These are phyloP conservation scores for Tulasnella sp. DNA, from an alignment of 768 basidiomycete genomes.

Conservation along the genomic window DNA sequence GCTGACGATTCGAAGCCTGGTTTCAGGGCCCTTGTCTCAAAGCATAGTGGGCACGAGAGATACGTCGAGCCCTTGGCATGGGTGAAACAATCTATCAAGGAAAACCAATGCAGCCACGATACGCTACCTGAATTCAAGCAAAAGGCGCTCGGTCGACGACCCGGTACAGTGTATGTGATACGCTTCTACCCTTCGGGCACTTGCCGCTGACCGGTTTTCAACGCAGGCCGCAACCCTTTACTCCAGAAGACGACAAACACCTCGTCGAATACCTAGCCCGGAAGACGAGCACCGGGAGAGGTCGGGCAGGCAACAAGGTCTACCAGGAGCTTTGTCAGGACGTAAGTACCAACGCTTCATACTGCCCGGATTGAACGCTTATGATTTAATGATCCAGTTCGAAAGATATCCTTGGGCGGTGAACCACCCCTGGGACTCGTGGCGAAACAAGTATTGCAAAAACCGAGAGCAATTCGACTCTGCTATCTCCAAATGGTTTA, in stretches of 20 bases:
- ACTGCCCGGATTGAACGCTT: background rate
- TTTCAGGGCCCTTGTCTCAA: background rate
- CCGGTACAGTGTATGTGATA: background rate
- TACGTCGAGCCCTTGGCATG: background rate
- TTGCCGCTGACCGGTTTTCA: background rate
- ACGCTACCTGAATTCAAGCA: background rate
- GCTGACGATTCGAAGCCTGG: background rate
- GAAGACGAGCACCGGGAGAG: background rate
- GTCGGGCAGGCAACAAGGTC: background rate
- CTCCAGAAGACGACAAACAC: background rate
- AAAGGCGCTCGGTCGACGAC: background rate
- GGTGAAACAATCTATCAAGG: background rate
- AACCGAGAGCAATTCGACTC: background rate
- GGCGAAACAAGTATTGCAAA: slow-evolving; percentile 4
- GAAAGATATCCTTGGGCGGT: background rate
- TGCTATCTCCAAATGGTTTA: background rate
- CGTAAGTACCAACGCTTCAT: background rate
- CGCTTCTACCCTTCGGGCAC: background rate
- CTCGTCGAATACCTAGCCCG: background rate
- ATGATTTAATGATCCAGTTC: background rate
- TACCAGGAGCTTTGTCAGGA: background rate
- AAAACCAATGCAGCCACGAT: background rate
- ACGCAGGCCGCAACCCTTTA: background rate
- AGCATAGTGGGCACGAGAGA: background rate
- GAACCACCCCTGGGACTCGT: slow-evolving; percentile 4